Evolutionary conservation across 2,329 filamentous ascomycete genomes (phyloP).

Genomic region (Aspergillus terreus): DNA sequence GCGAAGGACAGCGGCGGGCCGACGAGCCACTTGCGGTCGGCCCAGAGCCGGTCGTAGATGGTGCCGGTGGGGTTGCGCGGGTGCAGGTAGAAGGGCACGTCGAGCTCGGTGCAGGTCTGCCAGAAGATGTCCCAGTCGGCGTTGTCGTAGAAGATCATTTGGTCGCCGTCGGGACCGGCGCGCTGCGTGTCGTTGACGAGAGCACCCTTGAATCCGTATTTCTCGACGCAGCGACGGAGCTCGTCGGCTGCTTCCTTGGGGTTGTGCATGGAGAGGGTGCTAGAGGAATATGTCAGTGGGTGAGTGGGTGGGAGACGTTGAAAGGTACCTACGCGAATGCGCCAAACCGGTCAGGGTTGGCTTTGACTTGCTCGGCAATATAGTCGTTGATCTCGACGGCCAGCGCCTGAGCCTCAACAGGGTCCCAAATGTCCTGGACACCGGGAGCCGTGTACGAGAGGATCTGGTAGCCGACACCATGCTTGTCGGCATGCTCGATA

Average conservation of each 20-base stretch:
- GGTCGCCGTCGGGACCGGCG: slow-evolving; percentile 55
- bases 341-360: slow-evolving; percentile 40
- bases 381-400: slow-evolving; percentile 48
- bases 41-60: slow-evolving; percentile 57
- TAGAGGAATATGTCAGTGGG: slow-evolving; percentile 2
- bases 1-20: slow-evolving; percentile 59
- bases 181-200: slow-evolving; percentile 62
- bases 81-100: slow-evolving; percentile 64
- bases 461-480: slow-evolving; percentile 47
- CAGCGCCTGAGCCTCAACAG: slow-evolving; percentile 41
- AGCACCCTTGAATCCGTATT: slow-evolving; percentile 60
- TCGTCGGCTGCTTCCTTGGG: slow-evolving; percentile 38
- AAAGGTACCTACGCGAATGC: slow-evolving; percentile 37
- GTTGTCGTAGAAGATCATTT: slow-evolving; percentile 62
- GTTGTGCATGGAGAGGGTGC: slow-evolving; percentile 39
- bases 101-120: slow-evolving; percentile 54
- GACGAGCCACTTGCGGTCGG: slow-evolving; percentile 56
- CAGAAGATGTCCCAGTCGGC: slow-evolving; percentile 59
- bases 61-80: slow-evolving; percentile 56
- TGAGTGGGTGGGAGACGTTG: not conserved
- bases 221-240: slow-evolving; percentile 48
- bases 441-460: slow-evolving; percentile 49
- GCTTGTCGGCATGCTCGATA: slow-evolving; percentile 42
- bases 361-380: slow-evolving; percentile 42
- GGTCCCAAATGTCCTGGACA: slow-evolving; percentile 46